phyloP scores from a whole-genome alignment of 2,329 filamentous ascomycete genomes.

The Penicillium sp. region DNA sequence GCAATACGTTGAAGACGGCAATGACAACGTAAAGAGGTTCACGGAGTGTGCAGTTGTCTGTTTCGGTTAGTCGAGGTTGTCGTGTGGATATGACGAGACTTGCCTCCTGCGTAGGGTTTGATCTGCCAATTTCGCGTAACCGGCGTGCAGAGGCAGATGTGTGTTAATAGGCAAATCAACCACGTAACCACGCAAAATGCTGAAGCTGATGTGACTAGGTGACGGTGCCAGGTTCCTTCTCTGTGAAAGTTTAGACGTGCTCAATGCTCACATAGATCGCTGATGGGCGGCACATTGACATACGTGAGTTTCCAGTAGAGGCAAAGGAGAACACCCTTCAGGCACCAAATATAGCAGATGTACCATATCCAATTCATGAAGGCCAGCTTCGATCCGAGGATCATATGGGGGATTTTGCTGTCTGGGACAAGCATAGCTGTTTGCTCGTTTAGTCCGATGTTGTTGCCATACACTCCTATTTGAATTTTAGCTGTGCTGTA shows the following conservation, averaged over 20 bases:
- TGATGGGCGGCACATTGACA: background rate
- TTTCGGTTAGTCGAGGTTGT: background rate
- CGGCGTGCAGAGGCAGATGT: constrained; percentile 29
- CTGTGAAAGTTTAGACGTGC: constrained; percentile 3
- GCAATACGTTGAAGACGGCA: constrained; percentile 16
- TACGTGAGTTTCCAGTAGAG: constrained; percentile 31
- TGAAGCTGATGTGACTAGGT: constrained; percentile 20
- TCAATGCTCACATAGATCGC: background rate
- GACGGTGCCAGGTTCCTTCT: constrained; percentile 24
- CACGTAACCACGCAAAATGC: constrained; percentile 25
- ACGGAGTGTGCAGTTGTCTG: constrained; percentile 23
- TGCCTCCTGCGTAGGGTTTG: constrained; percentile 28
- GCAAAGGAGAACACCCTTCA: constrained; percentile 32
- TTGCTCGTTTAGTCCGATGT: constrained; percentile 25
- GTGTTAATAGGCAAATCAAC: constrained; percentile 26
- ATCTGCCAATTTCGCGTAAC: constrained; percentile 31
- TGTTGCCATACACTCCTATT: constrained; percentile 26
- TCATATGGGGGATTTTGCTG: constrained; percentile 18
- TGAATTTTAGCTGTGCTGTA: background rate
- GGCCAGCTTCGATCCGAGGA: constrained; percentile 29
- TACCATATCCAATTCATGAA: constrained; percentile 36
- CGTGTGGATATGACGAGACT: background rate
- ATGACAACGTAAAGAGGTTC: constrained; percentile 20
- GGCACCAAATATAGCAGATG: constrained; percentile 30
- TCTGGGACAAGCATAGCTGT: constrained; percentile 27